Conservation (phyloP, 2,329 filamentous ascomycete genomes). For the Alternaria brassicae region DNA sequence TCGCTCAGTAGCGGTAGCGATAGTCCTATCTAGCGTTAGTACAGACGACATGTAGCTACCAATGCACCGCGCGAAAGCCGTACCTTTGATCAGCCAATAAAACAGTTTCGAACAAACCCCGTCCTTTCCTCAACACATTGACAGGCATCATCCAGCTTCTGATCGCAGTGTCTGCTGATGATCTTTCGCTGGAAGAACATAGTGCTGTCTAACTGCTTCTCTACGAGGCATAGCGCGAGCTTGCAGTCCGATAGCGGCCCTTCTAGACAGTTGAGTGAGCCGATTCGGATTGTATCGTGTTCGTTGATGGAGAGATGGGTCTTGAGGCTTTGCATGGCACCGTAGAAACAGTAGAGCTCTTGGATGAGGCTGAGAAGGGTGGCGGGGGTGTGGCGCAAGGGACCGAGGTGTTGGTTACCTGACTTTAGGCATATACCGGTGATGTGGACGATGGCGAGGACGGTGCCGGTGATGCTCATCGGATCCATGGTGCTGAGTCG, state of each 20-base stretch:
- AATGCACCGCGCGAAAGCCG: background rate
- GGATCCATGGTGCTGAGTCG: background rate
- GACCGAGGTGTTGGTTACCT: background rate
- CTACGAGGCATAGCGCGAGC: background rate
- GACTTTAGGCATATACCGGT: background rate
- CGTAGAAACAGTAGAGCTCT: background rate
- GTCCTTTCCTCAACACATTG: background rate
- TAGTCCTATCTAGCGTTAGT: background rate
- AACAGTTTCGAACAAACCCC: background rate
- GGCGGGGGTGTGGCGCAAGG: background rate
- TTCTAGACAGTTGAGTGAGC: background rate
- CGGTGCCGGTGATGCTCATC: background rate
- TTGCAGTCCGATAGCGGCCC: background rate
- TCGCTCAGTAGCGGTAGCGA: background rate
- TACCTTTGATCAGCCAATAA: background rate
- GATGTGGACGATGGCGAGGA: background rate
- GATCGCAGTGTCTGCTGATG: background rate
- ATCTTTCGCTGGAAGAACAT: background rate
- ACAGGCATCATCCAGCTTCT: background rate
- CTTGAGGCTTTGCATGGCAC: background rate
- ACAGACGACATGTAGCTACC: accelerated
- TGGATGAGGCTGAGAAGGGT: background rate
- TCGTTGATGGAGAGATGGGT: background rate
- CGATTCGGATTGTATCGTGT: background rate
- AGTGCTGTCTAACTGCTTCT: background rate